phyloP scores from a whole-genome alignment of 192 early-diverging fungal species.

The Coemansia sp. region DNA sequence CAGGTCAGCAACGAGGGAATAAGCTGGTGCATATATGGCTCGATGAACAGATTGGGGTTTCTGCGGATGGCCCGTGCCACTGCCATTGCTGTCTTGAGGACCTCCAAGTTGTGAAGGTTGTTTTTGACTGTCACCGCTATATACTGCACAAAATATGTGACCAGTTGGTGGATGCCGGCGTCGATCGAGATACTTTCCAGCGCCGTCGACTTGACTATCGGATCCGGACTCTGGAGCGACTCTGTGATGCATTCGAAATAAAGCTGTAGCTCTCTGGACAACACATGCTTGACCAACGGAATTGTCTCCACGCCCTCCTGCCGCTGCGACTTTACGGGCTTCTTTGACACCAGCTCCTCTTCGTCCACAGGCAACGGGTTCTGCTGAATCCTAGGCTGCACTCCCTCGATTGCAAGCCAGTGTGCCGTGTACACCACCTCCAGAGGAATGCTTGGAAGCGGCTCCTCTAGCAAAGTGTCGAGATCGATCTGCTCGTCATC shows the following conservation, averaged over 20 bases:
- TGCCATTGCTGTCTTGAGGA: slow-evolving; percentile 74
- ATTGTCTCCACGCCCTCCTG: slow-evolving; percentile 55
- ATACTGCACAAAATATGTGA: slow-evolving; percentile 95
- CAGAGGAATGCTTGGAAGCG: slow-evolving; percentile 87
- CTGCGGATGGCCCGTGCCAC: slow-evolving; percentile 76
- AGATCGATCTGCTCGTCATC: slow-evolving; percentile 95
- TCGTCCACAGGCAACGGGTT: slow-evolving; percentile 74
- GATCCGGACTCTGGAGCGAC: slow-evolving; percentile 67
- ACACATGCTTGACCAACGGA: slow-evolving; percentile 81
- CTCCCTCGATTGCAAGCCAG: slow-evolving; percentile 99
- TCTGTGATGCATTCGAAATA: slow-evolving; percentile 93
- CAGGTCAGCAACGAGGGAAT: slow-evolving; percentile 93
- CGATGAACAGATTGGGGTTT: slow-evolving; percentile 87
- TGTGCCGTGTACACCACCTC: slow-evolving; percentile 90
- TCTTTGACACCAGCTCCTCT: slow-evolving; percentile 25
- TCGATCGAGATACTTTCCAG: slow-evolving; percentile 83
- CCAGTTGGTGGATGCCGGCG: slow-evolving; percentile 89
- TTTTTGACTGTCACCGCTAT: slow-evolving; percentile 84
- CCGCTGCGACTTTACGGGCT: slow-evolving; percentile 19
- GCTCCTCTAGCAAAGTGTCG: slow-evolving; percentile 80
- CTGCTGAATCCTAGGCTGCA: slow-evolving; percentile 94
- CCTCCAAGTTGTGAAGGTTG: slow-evolving; percentile 71
- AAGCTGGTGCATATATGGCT: slow-evolving; percentile 96
- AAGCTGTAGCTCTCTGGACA: slow-evolving; percentile 91
- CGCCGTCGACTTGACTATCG: slow-evolving; percentile 70